These are phyloP conservation scores for Gonium pectorale DNA, from an alignment of 139 green algal genomes.

Conservation along the genomic window DNA sequence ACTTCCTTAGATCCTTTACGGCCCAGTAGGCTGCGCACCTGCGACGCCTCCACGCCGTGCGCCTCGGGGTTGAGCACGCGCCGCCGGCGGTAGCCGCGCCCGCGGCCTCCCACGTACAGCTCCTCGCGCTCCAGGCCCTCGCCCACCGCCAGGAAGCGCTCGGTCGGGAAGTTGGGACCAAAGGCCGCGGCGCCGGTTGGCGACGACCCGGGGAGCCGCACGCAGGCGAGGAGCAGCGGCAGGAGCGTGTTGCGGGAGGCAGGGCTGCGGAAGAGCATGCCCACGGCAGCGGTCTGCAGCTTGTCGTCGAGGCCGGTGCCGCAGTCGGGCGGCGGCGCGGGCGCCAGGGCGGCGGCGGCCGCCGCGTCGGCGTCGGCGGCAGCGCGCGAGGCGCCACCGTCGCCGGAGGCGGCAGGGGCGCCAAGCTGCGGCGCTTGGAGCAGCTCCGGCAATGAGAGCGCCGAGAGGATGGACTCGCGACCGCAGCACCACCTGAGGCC, in stretches of 20 bases:
- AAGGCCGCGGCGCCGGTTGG: not conserved
- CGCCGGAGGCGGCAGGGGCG: not conserved
- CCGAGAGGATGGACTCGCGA: not conserved
- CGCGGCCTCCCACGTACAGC: conserved; percentile 31
- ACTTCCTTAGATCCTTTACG: too few species aligned
- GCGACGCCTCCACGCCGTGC: conserved; percentile 8
- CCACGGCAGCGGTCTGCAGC: conserved; percentile 1
- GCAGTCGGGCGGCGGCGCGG: not conserved
- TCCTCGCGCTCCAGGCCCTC: conserved; percentile 1
- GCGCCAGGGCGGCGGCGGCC: not conserved
- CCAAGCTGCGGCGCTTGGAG: not conserved
- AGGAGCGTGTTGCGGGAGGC: not conserved
- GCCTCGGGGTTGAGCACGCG: conserved; percentile 24
- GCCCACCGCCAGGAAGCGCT: conserved; percentile 12
- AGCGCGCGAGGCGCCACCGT: too few species aligned
- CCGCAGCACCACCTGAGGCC: too few species aligned
- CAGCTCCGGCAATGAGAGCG: not conserved
- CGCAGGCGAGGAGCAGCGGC: conserved; percentile 26
- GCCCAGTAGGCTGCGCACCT: not conserved
- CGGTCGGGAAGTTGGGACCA: not conserved
- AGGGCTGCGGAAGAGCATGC: conserved; percentile 21
- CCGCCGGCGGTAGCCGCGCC: conserved; percentile 13
- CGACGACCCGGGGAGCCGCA: not conserved
- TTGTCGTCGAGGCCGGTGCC: not conserved
- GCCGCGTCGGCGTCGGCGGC: not conserved